These are phyloP conservation scores for Aspergillus proliferans DNA, from an alignment of 2,329 filamentous ascomycete genomes.

Conservation along the genomic window DNA sequence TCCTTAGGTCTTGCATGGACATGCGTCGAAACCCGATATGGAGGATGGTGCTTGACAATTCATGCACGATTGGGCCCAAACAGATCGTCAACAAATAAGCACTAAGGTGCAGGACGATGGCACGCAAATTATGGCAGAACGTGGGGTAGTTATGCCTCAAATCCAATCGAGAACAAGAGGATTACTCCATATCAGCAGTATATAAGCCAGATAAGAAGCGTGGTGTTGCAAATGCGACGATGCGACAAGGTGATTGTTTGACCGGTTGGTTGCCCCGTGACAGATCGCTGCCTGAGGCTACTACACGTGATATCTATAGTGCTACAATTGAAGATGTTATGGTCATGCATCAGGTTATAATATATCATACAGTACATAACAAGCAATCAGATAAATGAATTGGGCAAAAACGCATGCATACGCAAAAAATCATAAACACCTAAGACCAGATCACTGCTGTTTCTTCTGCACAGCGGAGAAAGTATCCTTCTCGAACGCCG, in stretches of 20 bases:
- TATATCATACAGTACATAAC: constrained; percentile 1
- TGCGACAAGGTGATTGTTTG: neutral
- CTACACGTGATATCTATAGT: neutral
- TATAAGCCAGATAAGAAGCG: too few species aligned
- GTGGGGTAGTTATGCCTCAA: too few species aligned
- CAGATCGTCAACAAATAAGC: too few species aligned
- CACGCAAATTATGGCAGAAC: too few species aligned
- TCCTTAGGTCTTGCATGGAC: too few species aligned
- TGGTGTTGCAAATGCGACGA: neutral
- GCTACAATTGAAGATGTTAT: neutral
- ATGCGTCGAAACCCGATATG: too few species aligned
- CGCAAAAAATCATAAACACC: constrained; percentile 2
- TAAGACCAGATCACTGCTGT: constrained; percentile 46
- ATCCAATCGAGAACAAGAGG: too few species aligned
- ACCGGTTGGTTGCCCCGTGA: neutral
- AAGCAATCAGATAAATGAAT: neutral
- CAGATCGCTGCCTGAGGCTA: constrained; percentile 5
- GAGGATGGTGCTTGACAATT: too few species aligned
- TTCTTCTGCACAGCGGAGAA: constrained; percentile 83
- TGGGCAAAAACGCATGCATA: neutral
- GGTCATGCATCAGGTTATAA: neutral
- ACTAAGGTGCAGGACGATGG: too few species aligned
- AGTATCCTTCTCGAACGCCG: constrained; percentile 94
- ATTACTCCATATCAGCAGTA: too few species aligned
- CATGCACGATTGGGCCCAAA: too few species aligned